Percentiles rank a stretch among this genome's conserved stretches.
Evolutionary conservation across 345 rosid genomes (phyloP).

Genomic region (Euclidium syriacum): DNA sequence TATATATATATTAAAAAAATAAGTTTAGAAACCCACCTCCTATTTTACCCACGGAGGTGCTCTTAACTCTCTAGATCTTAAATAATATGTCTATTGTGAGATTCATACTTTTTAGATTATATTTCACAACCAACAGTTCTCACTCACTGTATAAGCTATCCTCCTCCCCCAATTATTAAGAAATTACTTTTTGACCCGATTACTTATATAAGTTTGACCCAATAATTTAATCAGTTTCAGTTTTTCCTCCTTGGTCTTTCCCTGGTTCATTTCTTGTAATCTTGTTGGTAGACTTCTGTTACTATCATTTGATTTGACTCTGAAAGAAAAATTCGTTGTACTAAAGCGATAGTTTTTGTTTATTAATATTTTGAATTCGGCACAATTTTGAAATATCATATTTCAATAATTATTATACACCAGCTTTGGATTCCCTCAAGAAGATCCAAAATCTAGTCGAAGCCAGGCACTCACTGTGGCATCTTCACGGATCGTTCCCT

Average conservation of each 20-base stretch:
- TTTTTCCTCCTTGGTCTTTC: not conserved
- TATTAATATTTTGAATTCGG: not conserved
- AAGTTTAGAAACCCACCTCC: no score
- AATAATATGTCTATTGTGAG: no score
- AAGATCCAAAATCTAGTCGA: not conserved
- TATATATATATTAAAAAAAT: no score
- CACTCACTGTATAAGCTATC: not conserved
- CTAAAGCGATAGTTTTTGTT: constrained; percentile 13
- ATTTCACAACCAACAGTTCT: no score
- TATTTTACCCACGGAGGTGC: no score
- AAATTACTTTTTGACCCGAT: constrained; percentile 10
- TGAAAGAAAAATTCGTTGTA: constrained; percentile 12
- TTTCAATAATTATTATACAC: not conserved
- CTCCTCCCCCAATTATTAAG: constrained; percentile 5
- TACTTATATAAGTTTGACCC: constrained; percentile 1
- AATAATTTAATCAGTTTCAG: not conserved
- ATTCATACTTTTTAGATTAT: no score
- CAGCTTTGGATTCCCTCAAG: constrained; percentile 3
- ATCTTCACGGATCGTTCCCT: not conserved
- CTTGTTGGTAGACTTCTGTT: constrained; percentile 26
- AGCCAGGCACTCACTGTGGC: constrained; percentile 6
- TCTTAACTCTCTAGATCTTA: no score
- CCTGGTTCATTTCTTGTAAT: constrained; percentile 7
- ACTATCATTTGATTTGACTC: constrained; percentile 18
- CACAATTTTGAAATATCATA: not conserved